Evolutionary conservation across 352 stramenopile species (phyloP), one percentile per base, ranked within the genome.

Genomic region (Globisporangium parvum): DNA sequence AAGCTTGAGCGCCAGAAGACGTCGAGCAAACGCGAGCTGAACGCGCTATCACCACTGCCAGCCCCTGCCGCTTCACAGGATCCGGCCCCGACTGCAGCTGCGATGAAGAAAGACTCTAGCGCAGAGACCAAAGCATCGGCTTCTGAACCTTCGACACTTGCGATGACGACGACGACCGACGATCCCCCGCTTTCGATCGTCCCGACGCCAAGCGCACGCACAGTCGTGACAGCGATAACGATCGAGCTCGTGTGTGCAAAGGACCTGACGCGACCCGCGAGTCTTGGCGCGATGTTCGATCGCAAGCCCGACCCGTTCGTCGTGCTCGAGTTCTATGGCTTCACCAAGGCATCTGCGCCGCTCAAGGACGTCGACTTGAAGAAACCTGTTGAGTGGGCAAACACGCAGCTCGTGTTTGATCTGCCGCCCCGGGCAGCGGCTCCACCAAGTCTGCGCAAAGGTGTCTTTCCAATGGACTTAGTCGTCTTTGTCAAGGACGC

Each of bases 311-410:
- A 79, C 39, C 70, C 70, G 1, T 64, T 67, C 26, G 67, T 79
- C 17, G 60, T 51, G 1, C 20, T 79, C 4, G 62, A 76, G 47
- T 70, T 76, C 18, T 57, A 55, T 15, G 70, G 70, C 1, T 44
- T 62, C 2, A 26, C 52, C 0, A 69, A 63, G 51, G 44, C 49
- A 4, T 69, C 55, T 14, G 31, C 51, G 2, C 45, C 60, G 10
- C 42, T 77, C 23, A 76, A 75, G 23, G 60, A 77, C 33, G 62
- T 75, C 1, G 66, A 80, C 51, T 40, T 70, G n/a, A 77, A 73
- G 60, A 69, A 77, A 28, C 40, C 57, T 0, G 48, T 80, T 3
- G 52, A 62, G 10, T 75, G 66, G 67, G 66, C 37, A 1, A 42
- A 61, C 12, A 24, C 39, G 20, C 53, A 52, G 10, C 33, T 75